These are phyloP conservation scores for Penicillium alfredii DNA, from an alignment of 495 filamentous ascomycete species.

Conservation along the genomic window DNA sequence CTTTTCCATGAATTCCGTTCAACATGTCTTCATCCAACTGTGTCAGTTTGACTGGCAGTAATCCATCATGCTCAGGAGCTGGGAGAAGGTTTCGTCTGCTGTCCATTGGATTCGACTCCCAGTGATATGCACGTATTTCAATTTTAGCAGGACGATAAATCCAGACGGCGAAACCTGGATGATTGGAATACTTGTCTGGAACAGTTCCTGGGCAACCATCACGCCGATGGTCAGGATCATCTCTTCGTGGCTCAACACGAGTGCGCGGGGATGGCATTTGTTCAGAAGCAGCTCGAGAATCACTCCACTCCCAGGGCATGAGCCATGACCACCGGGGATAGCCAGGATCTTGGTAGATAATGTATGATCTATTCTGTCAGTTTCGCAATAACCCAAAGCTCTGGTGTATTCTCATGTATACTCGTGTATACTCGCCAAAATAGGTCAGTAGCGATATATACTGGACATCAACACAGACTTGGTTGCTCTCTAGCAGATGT, in stretches of 20 bases:
- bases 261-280: conserved; percentile 11
- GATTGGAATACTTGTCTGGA: conserved; percentile 22
- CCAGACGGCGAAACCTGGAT: conserved; percentile 8
- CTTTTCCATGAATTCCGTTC: conserved; percentile 14
- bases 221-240: conserved; percentile 27
- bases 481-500: no score
- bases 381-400: no score
- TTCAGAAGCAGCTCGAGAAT: conserved; percentile 28
- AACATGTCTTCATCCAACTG: conserved; percentile 18
- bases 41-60: conserved; percentile 1
- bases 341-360: conserved; percentile 20
- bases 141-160: conserved; percentile 6
- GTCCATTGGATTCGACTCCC: conserved; percentile 1
- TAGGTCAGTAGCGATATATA: no score
- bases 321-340: conserved; percentile 26
- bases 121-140: conserved; percentile 3
- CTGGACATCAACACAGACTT: no score
- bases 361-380: conserved; percentile 13
- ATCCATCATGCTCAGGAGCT: not conserved
- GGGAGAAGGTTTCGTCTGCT: not conserved
- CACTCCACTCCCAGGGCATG: conserved; percentile 27
- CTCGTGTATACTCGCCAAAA: no score
- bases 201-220: conserved; percentile 23
- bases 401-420: no score
- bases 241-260: conserved; percentile 26